Evolutionary conservation across 2,329 filamentous ascomycete species (phyloP).

Genomic region (Lecanosticta acicola): DNA sequence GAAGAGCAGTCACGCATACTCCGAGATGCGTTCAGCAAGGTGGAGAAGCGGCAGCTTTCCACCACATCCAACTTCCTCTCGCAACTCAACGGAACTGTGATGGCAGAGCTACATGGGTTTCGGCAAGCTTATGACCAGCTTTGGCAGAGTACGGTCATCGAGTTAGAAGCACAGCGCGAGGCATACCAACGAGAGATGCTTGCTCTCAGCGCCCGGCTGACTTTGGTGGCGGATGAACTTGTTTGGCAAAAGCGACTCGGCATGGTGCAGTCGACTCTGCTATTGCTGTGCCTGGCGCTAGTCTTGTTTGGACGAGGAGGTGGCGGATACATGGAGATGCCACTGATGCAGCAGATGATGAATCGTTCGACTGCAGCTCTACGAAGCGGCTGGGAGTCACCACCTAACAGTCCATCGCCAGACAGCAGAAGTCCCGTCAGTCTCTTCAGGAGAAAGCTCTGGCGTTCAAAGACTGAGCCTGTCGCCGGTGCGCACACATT

Average conservation of each 20-base stretch:
- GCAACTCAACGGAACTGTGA: conserved; percentile 78
- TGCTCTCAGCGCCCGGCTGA: conserved; percentile 73
- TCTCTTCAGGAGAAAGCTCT: conserved; percentile 30
- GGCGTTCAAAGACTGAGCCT: conserved; percentile 29
- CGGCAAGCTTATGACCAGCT: conserved; percentile 89
- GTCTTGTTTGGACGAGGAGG: conserved; percentile 63
- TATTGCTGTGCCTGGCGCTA: conserved; percentile 79
- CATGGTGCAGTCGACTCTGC: conserved; percentile 80
- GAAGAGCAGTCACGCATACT: conserved; percentile 91
- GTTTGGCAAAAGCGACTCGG: conserved; percentile 81
- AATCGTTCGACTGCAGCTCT: conserved; percentile 31
- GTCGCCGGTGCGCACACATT: conserved; percentile 3
- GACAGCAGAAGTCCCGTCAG: conserved; percentile 27
- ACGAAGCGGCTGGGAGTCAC: conserved; percentile 30
- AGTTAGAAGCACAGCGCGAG: conserved; percentile 81
- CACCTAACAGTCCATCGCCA: conserved; percentile 34
- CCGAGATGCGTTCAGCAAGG: conserved; percentile 76
- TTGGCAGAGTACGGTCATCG: conserved; percentile 91
- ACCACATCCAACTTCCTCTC: conserved; percentile 78
- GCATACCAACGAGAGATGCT: conserved; percentile 77
- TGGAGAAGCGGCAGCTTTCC: conserved; percentile 80
- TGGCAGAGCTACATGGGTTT: conserved; percentile 71
- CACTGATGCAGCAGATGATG: conserved; percentile 43
- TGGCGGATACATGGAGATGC: conserved; percentile 36
- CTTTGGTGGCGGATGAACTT: conserved; percentile 88